Conservation (phyloP, 768 basidiomycete species). For the Mycena haematopus region DNA sequence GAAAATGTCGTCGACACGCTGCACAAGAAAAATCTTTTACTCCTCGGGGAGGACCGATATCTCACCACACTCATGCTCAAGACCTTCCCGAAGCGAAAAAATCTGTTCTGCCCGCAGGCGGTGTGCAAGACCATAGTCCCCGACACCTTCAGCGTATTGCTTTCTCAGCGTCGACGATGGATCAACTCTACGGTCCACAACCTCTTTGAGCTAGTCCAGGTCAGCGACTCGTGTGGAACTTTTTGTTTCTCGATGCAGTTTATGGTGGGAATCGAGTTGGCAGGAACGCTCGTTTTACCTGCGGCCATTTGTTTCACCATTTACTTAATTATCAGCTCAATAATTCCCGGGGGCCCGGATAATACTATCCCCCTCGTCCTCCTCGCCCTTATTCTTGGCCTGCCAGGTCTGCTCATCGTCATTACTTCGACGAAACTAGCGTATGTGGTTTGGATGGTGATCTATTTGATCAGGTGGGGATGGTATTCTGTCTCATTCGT, state of each 20-base stretch:
- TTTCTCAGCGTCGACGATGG: conserved; percentile 98
- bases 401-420: conserved; percentile 96
- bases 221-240: conserved; percentile 97
- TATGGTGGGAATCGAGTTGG: conserved; percentile 96
- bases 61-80: conserved; percentile 96
- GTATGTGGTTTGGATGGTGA: conserved; percentile 96
- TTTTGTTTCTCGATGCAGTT: conserved; percentile 99
- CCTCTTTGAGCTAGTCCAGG: conserved; percentile 88
- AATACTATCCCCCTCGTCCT: conserved; percentile 91
- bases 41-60: conserved; percentile 99
- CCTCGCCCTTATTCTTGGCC: conserved; percentile 92
- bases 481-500: not conserved
- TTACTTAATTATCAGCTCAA: conserved; percentile 88
- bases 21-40: conserved; percentile 98
- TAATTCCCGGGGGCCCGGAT: conserved; percentile 76
- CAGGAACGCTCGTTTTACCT: conserved; percentile 94
- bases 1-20: conserved; percentile 99
- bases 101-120: conserved; percentile 97
- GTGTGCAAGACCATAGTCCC: conserved; percentile 99
- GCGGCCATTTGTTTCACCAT: conserved; percentile 97
- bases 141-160: conserved; percentile 90
- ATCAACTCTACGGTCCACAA: conserved; percentile 99
- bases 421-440: conserved; percentile 93
- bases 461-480: conserved; percentile 80
- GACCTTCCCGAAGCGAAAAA: conserved; percentile 99